Evolutionary conservation across 352 stramenopile species (phyloP), one percentile per base, ranked within the genome.

Genomic region (Globisporangium emineosum): DNA sequence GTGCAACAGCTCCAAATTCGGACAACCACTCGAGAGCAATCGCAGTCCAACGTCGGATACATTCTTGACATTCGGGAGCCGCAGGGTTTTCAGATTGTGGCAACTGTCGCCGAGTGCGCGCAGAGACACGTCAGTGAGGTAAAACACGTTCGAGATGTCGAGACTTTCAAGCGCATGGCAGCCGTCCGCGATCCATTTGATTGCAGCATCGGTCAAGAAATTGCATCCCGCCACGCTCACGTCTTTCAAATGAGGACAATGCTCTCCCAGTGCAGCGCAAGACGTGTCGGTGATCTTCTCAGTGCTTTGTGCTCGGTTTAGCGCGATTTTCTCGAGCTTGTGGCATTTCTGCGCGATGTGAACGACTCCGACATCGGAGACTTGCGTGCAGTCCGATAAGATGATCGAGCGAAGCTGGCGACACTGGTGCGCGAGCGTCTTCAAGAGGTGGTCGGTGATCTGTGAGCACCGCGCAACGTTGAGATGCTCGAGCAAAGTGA

Each of bases 241-340:
- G 10, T 82, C 61, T 3, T 65, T 59, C 1, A 96, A 56, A 8
- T 57, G 42, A 0, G 70, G 73, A 69, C 86, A 91, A 30, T 85
- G 79, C 49, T 88, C 78, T 0, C 83, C 81, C 1, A 98, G 66
- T 10, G 91, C 86, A 10, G 95, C 72, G 32, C 96, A 87, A 17
- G 86, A 75, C 0, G 96, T 90, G 68, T 98, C 93, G 1, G 91
- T 97, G 60, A 98, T 83, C 54, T 88, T 78, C 25, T 91, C 77
- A 17, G 75, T 89, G 55, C 86, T 82, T 42, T 68, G 85, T 65
- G 29, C 63, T 64, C 71, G 89, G 59, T 70, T 79, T 35, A 79
- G 93, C 1, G 71, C 84, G 70, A 98, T 71, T 40, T 83, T 78
- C 37, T 92, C 77, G 6, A 98, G 77, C 15, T 67, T 27, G 7